phyloP scores from a whole-genome alignment of 129 eudicot species.

The Lactuca saligna region DNA sequence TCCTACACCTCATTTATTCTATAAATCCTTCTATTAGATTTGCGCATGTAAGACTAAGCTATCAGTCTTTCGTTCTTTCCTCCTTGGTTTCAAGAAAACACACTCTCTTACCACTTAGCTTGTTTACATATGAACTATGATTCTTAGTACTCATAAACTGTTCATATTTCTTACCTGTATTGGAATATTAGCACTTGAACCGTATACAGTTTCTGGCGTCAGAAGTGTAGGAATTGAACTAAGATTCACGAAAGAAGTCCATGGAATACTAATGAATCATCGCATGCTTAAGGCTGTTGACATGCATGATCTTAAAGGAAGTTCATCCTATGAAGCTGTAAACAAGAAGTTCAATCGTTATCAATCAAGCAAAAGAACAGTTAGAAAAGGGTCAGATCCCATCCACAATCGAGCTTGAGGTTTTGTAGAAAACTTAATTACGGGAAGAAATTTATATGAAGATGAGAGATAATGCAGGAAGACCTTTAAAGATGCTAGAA shows the following conservation, averaged over 20 bases:
- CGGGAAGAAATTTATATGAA: constrained; percentile 17
- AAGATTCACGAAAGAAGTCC: constrained; percentile 29
- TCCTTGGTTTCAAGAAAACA: constrained; percentile 20
- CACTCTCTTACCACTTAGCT: constrained; percentile 4
- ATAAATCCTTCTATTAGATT: constrained; percentile 42
- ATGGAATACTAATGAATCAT: constrained; percentile 14
- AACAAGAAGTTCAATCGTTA: constrained; percentile 43
- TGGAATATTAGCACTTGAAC: constrained; percentile 44
- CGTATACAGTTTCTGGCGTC: constrained; percentile 41
- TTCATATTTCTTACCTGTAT: constrained; percentile 52
- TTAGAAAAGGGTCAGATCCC: constrained; percentile 81
- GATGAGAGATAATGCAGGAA: constrained; percentile 16
- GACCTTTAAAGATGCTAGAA: not conserved
- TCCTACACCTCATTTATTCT: constrained; percentile 54
- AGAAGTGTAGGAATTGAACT: constrained; percentile 38
- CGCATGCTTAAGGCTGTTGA: constrained; percentile 42
- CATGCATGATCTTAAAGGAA: constrained; percentile 32
- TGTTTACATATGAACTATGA: constrained; percentile 45
- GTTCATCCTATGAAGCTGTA: constrained; percentile 22
- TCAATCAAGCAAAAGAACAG: constrained; percentile 65
- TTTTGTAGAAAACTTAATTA: constrained; percentile 6
- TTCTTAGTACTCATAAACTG: constrained; percentile 35
- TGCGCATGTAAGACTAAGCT: constrained; percentile 32
- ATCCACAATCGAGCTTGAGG: constrained; percentile 70
- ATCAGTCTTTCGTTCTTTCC: constrained; percentile 29